Conservation (phyloP, 352 stramenopile species). For the Globisporangium orthogonon region DNA sequence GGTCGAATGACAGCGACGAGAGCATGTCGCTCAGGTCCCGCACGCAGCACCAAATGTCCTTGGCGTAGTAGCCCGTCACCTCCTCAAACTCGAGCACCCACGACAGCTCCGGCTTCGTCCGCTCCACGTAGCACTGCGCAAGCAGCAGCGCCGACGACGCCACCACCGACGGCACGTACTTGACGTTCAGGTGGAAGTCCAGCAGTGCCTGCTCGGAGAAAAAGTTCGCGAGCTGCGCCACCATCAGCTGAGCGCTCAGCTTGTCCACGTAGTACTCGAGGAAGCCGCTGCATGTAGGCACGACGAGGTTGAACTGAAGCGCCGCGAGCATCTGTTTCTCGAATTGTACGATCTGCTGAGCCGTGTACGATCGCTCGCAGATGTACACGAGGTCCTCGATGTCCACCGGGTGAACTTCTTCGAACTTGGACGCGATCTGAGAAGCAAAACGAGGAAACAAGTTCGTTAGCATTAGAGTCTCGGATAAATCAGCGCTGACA, state of each 20-base stretch:
- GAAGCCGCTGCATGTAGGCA: constrained; percentile 94
- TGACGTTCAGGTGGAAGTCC: constrained; percentile 40
- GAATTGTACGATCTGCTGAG: constrained; percentile 57
- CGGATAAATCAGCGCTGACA: background rate
- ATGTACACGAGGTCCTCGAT: constrained; percentile 97
- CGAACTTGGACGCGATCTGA: constrained; percentile 97
- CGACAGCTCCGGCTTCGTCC: constrained; percentile 27
- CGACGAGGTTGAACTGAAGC: constrained; percentile 95
- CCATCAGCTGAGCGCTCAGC: constrained; percentile 30
- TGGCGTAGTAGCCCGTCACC: constrained; percentile 35
- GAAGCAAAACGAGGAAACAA: background rate
- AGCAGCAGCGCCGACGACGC: constrained; percentile 43
- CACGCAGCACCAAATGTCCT: constrained; percentile 32
- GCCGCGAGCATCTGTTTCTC: constrained; percentile 94
- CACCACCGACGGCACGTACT: constrained; percentile 42
- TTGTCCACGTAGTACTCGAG: constrained; percentile 93
- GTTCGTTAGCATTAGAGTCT: background rate
- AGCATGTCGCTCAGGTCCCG: constrained; percentile 29
- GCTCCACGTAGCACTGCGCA: constrained; percentile 39
- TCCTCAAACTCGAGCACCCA: constrained; percentile 46
- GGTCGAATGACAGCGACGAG: constrained; percentile 27
- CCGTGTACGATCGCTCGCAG: constrained; percentile 95
- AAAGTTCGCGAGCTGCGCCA: constrained; percentile 42
- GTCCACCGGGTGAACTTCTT: constrained; percentile 98
- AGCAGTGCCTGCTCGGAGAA: constrained; percentile 56